Conservation (phyloP, 805 yeast genomes). For the Kodamaea neixiangensis region DNA sequence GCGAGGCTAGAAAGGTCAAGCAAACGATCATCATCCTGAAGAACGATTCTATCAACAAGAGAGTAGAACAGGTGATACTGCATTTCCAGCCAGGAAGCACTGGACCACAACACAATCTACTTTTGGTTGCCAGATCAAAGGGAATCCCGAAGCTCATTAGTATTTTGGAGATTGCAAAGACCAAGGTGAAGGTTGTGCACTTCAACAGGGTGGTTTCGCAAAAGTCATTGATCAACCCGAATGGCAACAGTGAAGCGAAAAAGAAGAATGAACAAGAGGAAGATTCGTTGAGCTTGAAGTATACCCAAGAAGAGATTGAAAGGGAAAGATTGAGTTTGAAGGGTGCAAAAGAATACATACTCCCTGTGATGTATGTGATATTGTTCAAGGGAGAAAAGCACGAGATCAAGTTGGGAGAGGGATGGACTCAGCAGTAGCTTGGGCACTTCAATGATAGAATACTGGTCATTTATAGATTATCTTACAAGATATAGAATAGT, state of each 20-base stretch:
- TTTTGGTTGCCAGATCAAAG: constrained; percentile 21
- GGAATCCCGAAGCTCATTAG: constrained; percentile 21
- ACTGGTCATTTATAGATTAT: not conserved
- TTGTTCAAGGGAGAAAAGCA: constrained; percentile 11
- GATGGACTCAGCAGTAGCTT: constrained; percentile 23
- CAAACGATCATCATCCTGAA: constrained; percentile 16
- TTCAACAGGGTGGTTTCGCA: constrained; percentile 19
- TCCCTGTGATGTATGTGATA: constrained; percentile 22
- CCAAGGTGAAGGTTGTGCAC: constrained; percentile 15
- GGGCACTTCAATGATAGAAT: not conserved
- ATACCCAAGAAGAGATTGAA: constrained; percentile 13
- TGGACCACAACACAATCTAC: constrained; percentile 11
- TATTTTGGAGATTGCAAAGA: constrained; percentile 23
- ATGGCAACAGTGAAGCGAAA: not conserved
- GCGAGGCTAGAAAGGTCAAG: not conserved
- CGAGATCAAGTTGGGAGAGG: constrained; percentile 7
- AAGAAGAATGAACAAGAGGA: not conserved
- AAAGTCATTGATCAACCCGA: constrained; percentile 16
- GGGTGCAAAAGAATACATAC: constrained; percentile 23
- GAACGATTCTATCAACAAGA: constrained; percentile 18
- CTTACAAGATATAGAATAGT: too few species aligned
- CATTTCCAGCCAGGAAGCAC: constrained; percentile 1
- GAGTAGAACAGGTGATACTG: constrained; percentile 15
- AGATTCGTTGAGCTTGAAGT: not conserved
- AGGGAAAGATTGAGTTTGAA: constrained; percentile 15